These are phyloP conservation scores for Candida sanyiensis DNA, from an alignment of 805 yeast genomes.

Conservation along the genomic window DNA sequence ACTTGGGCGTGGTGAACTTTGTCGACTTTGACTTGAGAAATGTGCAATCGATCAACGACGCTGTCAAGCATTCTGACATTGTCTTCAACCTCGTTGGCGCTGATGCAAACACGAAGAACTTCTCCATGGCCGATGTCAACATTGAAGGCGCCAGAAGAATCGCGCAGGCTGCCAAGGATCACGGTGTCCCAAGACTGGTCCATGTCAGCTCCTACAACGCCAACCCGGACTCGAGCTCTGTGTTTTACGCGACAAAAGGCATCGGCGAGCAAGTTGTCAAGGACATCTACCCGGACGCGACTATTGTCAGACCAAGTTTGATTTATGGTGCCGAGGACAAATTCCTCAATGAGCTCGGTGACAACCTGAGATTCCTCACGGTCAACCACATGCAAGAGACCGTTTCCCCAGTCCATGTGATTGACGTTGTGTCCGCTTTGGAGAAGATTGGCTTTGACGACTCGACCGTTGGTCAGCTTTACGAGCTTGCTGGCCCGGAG, in stretches of 20 bases:
- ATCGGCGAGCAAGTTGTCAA: constrained; percentile 67
- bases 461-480: constrained; percentile 69
- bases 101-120: constrained; percentile 71
- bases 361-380: constrained; percentile 55
- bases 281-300: constrained; percentile 64
- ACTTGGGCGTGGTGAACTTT: constrained; percentile 80
- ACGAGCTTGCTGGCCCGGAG: constrained; percentile 72
- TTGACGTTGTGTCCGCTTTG: constrained; percentile 73
- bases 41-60: constrained; percentile 64
- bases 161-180: constrained; percentile 63
- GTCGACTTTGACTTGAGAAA: constrained; percentile 81
- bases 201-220: constrained; percentile 82
- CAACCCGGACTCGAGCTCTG: constrained; percentile 56
- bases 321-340: constrained; percentile 72
- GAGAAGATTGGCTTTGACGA: constrained; percentile 79
- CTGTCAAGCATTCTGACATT: constrained; percentile 76
- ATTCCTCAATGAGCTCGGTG: constrained; percentile 55
- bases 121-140: constrained; percentile 76
- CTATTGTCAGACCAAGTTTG: constrained; percentile 82
- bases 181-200: constrained; percentile 65
- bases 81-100: constrained; percentile 78
- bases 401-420: constrained; percentile 66
- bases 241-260: constrained; percentile 76
- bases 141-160: constrained; percentile 75
- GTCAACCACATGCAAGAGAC: constrained; percentile 59